Percentiles rank a stretch among this genome's conserved stretches.
Conservation (phyloP, 306 rosid genomes). For the Adenanthera pavonina region DNA sequence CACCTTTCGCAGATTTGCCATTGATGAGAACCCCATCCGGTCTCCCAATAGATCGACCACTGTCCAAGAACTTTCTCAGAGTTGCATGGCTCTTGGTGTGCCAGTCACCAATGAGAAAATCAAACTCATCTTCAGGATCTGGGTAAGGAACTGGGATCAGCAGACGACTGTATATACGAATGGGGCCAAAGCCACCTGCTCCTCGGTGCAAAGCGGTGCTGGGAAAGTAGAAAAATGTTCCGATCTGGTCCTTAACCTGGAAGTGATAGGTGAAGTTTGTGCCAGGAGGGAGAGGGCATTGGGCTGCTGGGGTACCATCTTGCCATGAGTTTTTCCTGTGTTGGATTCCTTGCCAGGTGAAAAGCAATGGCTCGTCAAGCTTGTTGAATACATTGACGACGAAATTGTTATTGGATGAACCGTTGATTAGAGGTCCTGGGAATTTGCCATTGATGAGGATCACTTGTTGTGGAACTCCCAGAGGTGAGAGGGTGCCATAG, state of each 20-base stretch:
- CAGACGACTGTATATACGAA: constrained; percentile 67
- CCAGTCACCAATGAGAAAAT: constrained; percentile 84
- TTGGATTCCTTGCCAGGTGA: constrained; percentile 74
- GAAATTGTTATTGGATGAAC: constrained; percentile 77
- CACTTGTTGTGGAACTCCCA: constrained; percentile 84
- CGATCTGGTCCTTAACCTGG: constrained; percentile 93
- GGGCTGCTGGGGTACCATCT: constrained; percentile 74
- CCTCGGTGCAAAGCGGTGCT: constrained; percentile 60
- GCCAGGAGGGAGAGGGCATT: constrained; percentile 76
- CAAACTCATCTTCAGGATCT: constrained; percentile 85
- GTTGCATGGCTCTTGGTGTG: constrained; percentile 66
- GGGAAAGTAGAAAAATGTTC: constrained; percentile 74
- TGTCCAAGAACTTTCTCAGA: constrained; percentile 56
- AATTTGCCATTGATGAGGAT: constrained; percentile 82
- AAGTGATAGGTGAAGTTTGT: constrained; percentile 69
- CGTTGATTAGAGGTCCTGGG: constrained; percentile 84
- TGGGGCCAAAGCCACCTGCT: constrained; percentile 77
- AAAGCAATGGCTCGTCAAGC: constrained; percentile 84
- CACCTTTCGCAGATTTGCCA: constrained; percentile 64
- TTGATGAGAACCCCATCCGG: constrained; percentile 74
- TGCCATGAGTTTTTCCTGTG: constrained; percentile 91
- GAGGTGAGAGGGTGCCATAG: constrained; percentile 77
- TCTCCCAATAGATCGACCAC: constrained; percentile 62
- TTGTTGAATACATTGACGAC: constrained; percentile 73
- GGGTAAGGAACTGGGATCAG: constrained; percentile 84